Evolutionary conservation across 805 yeast species (phyloP), one percentile per base, ranked within the genome.

Genomic region (Yarrowia sp.): DNA sequence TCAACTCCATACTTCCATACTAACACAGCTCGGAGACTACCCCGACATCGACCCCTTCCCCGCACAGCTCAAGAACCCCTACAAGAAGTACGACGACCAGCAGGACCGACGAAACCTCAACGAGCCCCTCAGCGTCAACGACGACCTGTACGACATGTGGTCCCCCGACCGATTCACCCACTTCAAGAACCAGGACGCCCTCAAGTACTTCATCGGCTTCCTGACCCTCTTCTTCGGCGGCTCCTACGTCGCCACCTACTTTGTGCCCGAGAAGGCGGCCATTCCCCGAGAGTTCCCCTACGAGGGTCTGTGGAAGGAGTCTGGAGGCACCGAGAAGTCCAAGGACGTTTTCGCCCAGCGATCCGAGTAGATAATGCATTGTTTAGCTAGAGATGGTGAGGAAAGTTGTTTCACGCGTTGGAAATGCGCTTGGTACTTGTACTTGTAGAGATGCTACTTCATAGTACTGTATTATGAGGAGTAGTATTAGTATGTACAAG

Each of bases 131-230:
- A 41, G 70, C 58, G 83, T 84, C 62, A 83, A 85, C 68, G 87
- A 85, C 67, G 96, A 89, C 70, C 76, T 82, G 73, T 78, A 85
- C 70, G 92, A 89, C 73, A 80, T 88, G 79, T 89, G 96, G 96
- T 82, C 96, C 8, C 94, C 96, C 12, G 96, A 89, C 70, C 81
- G 84, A 70, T 83, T 78, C 72, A 84, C 84, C 67, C 72, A 77
- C 36, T 87, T 84, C 32, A 76, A 81, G 38, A 86, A 87, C 73
- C 70, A 73, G 47, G 80, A 82, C 31, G 96, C 96, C 0, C 72
- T 84, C 60, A 79, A 74, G 67, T 83, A 83, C 72, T 81, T 84
- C 65, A 75, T 75, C n/a, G 63, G 66, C 27, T 86, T 86, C 73
- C 81, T 86, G 68, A 84, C 80, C n/a, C 71, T 70, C 6, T 66